Evolutionary conservation across 805 yeast species (phyloP).

Genomic region (Sugiyamaella marilandica): DNA sequence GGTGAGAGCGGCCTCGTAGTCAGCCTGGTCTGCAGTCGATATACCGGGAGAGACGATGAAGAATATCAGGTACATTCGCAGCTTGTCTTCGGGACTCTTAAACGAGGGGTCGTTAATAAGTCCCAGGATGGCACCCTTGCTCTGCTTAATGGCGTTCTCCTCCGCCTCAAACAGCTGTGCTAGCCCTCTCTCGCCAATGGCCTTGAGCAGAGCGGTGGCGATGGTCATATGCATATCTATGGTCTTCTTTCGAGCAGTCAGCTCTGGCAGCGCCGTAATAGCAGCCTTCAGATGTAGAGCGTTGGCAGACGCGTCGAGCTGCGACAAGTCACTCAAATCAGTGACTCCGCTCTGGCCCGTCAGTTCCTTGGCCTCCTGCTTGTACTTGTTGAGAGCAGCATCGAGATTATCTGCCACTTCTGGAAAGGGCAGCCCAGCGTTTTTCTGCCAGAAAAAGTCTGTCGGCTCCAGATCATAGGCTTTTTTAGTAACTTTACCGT

Average conservation of each 20-base stretch:
- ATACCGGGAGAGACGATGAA: conserved; percentile 43
- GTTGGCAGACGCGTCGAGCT: conserved; percentile 29
- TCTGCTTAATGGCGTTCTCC: conserved; percentile 54
- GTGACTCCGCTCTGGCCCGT: conserved; percentile 71
- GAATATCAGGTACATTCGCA: conserved; percentile 82
- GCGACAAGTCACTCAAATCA: conserved; percentile 71
- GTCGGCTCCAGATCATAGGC: conserved; percentile 85
- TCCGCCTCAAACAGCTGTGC: conserved; percentile 94
- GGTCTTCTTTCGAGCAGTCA: conserved; percentile 79
- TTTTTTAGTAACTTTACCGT: conserved; percentile 39
- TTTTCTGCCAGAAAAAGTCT: conserved; percentile 87
- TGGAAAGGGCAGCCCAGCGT: conserved; percentile 88
- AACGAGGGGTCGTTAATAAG: conserved; percentile 51
- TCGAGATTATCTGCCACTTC: conserved; percentile 99
- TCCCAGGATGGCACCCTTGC: conserved; percentile 53
- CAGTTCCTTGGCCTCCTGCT: conserved; percentile 80
- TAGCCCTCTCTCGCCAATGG: conserved; percentile 77
- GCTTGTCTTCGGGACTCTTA: conserved; percentile 60
- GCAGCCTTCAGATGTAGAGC: conserved; percentile 52
- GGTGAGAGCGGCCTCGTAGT: conserved; percentile 60
- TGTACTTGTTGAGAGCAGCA: conserved; percentile 70
- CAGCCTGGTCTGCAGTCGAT: conserved; percentile 47
- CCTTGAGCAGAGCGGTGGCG: conserved; percentile 73
- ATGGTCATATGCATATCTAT: conserved; percentile 98
- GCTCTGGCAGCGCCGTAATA: conserved; percentile 85